phyloP scores from a whole-genome alignment of 495 filamentous ascomycete species.

The Opeltia flavorubescens region DNA sequence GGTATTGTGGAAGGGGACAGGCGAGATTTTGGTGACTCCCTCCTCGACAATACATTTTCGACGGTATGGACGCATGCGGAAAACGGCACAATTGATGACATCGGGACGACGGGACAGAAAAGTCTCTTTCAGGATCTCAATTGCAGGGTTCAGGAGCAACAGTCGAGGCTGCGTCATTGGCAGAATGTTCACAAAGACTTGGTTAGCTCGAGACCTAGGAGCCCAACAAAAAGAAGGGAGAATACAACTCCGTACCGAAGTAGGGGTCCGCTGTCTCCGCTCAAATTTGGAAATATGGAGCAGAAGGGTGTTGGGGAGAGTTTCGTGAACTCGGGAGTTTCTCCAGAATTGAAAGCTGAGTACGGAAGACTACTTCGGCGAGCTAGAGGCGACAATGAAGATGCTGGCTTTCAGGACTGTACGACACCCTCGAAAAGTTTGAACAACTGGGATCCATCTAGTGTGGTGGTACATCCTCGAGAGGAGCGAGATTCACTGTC shows the following conservation, averaged over 20 bases:
- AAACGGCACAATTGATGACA: slow-evolving; percentile 35
- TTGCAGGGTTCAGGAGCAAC: slow-evolving; percentile 43
- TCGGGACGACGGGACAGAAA: slow-evolving; percentile 26
- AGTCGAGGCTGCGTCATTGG: slow-evolving; percentile 54
- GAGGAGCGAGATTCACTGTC: no score
- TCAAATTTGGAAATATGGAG: neutral
- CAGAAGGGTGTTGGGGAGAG: neutral
- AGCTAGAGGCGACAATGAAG: neutral
- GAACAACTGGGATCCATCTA: no score
- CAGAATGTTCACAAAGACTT: slow-evolving; percentile 44
- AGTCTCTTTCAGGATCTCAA: slow-evolving; percentile 41
- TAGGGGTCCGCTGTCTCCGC: neutral
- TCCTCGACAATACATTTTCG: slow-evolving; percentile 50
- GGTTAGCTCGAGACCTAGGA: slow-evolving; percentile 15
- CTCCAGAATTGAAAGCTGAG: neutral
- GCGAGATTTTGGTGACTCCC: slow-evolving; percentile 39
- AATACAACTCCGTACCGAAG: neutral
- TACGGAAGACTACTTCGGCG: neutral
- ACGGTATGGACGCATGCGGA: slow-evolving; percentile 51
- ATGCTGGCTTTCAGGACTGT: neutral
- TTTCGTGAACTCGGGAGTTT: neutral
- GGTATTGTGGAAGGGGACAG: slow-evolving; percentile 50
- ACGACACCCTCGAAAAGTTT: no score
- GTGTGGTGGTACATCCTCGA: no score
- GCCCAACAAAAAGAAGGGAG: neutral